Conservation (phyloP, 2,329 filamentous ascomycete genomes). For the Chaetomiaceae sp. region DNA sequence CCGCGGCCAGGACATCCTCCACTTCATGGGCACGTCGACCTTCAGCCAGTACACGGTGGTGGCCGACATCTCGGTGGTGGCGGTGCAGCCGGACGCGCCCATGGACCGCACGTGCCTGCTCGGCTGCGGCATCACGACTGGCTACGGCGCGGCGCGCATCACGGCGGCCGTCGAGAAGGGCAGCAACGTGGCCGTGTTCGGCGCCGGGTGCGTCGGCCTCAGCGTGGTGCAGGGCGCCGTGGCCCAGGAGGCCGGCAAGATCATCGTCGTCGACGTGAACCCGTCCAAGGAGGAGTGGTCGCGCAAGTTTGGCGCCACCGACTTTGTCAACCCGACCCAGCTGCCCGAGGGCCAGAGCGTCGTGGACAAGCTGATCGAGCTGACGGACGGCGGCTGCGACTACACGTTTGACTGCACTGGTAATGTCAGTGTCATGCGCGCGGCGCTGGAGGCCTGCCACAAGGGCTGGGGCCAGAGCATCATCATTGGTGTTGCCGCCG, state of each 20-base stretch:
- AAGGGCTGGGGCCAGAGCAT: slow-evolving; percentile 99
- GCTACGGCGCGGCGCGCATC: slow-evolving; percentile 91
- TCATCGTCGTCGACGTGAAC: slow-evolving; percentile 75
- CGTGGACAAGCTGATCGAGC: slow-evolving; percentile 88
- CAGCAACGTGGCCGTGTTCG: slow-evolving; percentile 86
- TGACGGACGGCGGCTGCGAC: slow-evolving; percentile 97
- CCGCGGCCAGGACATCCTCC: slow-evolving; percentile 90
- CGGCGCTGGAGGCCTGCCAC: slow-evolving; percentile 94
- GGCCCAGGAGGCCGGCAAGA: slow-evolving; percentile 71
- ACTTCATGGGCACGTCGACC: slow-evolving; percentile 99
- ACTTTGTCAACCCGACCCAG: slow-evolving; percentile 92
- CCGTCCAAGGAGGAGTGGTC: slow-evolving; percentile 86
- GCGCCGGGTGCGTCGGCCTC: slow-evolving; percentile 91
- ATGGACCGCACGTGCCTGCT: slow-evolving; percentile 96
- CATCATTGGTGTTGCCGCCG: slow-evolving; percentile 94
- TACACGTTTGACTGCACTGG: slow-evolving; percentile 99
- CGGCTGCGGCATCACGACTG: slow-evolving; percentile 97
- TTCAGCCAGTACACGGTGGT: slow-evolving; percentile 99
- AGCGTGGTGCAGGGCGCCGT: slow-evolving; percentile 93
- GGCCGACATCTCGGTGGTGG: slow-evolving; percentile 95
- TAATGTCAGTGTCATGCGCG: slow-evolving; percentile 92
- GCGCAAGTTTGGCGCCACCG: slow-evolving; percentile 89
- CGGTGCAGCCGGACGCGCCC: slow-evolving; percentile 81
- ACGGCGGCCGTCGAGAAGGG: slow-evolving; percentile 90
- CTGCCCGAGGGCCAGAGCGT: slow-evolving; percentile 68